These are phyloP conservation scores for Cucurbita moschata DNA, from an alignment of 306 rosid genomes.

Conservation along the genomic window DNA sequence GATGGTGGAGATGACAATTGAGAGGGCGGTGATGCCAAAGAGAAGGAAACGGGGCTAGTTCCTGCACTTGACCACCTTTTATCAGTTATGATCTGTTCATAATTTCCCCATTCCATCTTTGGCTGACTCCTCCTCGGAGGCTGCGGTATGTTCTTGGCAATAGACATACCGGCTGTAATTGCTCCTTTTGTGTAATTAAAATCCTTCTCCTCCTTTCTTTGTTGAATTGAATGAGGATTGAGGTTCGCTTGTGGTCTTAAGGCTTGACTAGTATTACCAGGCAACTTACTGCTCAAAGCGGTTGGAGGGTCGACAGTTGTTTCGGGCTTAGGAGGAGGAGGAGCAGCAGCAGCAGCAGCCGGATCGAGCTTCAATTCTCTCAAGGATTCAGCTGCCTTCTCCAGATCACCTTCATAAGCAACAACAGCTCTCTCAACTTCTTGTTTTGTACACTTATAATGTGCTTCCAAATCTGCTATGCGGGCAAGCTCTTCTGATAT, in stretches of 20 bases:
- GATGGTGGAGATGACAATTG: slow-evolving; percentile 39
- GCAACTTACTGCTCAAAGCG: slow-evolving; percentile 41
- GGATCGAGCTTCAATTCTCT: slow-evolving; percentile 49
- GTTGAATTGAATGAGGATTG: slow-evolving; percentile 32
- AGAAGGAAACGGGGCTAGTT: slow-evolving; percentile 48
- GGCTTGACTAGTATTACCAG: slow-evolving; percentile 35
- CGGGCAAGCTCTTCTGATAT: slow-evolving; percentile 84
- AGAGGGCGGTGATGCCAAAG: slow-evolving; percentile 44
- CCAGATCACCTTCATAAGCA: slow-evolving; percentile 77
- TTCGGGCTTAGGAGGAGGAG: slow-evolving; percentile 45
- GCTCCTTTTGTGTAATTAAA: slow-evolving; percentile 69
- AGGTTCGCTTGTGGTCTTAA: slow-evolving; percentile 44
- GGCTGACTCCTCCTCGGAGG: slow-evolving; percentile 54
- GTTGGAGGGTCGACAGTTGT: slow-evolving; percentile 68
- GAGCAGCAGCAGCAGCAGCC: not conserved
- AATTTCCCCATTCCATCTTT: slow-evolving; percentile 68
- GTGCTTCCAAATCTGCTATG: slow-evolving; percentile 54
- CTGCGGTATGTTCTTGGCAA: slow-evolving; percentile 37
- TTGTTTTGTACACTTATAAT: slow-evolving; percentile 61
- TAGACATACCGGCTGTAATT: slow-evolving; percentile 28
- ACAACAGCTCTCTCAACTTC: slow-evolving; percentile 93
- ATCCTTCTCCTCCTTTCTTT: slow-evolving; percentile 56
- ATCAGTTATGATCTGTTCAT: slow-evolving; percentile 47
- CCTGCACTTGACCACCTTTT: slow-evolving; percentile 58
- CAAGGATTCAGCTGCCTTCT: slow-evolving; percentile 64